Evolutionary conservation across 176 grass and related monocot species (phyloP).

Genomic region (Microstegium vimineum): DNA sequence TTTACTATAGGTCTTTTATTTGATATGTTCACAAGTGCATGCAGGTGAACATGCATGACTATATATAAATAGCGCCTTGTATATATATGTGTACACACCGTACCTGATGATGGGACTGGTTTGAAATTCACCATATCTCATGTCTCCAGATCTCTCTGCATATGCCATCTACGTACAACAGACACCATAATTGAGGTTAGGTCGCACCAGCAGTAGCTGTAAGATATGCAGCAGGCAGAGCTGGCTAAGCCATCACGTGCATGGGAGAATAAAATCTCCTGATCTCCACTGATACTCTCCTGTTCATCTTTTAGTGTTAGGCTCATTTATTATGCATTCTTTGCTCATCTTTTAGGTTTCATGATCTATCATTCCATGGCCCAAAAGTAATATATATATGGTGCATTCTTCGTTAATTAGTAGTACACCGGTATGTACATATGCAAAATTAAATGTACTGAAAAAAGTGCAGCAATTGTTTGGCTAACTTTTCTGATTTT

Average conservation of each 20-base stretch:
- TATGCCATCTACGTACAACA: constrained; percentile 36
- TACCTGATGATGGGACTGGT: constrained; percentile 32
- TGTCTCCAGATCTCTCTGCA: constrained; percentile 43
- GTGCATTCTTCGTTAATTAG: constrained; percentile 1
- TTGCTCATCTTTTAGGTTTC: constrained; percentile 19
- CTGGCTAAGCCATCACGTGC: constrained; percentile 40
- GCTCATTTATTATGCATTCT: not conserved
- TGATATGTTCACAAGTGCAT: not conserved
- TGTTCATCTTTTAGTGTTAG: constrained; percentile 16
- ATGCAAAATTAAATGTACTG: not conserved
- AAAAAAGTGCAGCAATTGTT: not conserved
- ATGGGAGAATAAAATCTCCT: constrained; percentile 49
- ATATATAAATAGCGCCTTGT: not conserved
- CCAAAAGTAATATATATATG: constrained; percentile 7
- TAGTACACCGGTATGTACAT: not conserved
- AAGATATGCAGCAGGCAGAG: constrained; percentile 16
- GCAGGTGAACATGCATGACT: not conserved
- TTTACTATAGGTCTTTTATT: not conserved
- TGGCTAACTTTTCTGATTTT: not conserved
- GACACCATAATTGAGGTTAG: constrained; percentile 28
- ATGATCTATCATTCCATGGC: not conserved
- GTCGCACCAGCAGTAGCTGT: not conserved
- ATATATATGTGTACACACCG: not conserved
- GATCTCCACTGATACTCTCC: constrained; percentile 33
- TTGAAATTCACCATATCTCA: constrained; percentile 37